Percentiles rank a stretch among this genome's conserved stretches.
phyloP scores from a whole-genome alignment of 495 filamentous ascomycete species.

The Paragyromitra xinjiangensis region DNA sequence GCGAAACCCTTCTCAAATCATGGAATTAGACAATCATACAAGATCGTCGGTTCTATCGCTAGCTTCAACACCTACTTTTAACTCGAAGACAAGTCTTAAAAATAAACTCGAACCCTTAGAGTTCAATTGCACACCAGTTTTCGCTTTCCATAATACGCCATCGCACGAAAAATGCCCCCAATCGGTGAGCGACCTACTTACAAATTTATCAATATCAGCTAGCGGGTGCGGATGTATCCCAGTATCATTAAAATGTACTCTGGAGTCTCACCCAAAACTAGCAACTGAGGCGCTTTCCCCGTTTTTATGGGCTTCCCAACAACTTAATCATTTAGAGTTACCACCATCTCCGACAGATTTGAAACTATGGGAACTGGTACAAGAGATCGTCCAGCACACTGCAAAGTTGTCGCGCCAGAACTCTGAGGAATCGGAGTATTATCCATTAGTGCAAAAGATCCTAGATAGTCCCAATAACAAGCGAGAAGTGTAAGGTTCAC shows the following conservation, averaged over 20 bases:
- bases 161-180: not conserved
- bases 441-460: constrained; percentile 3
- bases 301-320: not conserved
- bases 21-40: not conserved
- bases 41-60: not conserved
- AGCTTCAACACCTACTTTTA: not conserved
- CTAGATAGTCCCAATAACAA: not conserved
- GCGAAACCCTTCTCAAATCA: not conserved
- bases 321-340: not conserved
- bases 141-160: constrained; percentile 4
- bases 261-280: not conserved
- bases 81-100: constrained; percentile 2
- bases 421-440: constrained; percentile 8
- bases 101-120: not conserved
- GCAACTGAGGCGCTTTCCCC: not conserved
- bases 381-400: not conserved
- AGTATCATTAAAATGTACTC: not conserved
- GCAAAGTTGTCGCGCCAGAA: not conserved
- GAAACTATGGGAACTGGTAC: constrained; percentile 1
- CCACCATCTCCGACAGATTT: not conserved
- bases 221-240: not conserved
- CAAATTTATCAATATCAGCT: not conserved
- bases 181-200: not conserved
- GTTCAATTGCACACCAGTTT: not conserved
- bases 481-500: not conserved